phyloP scores from a whole-genome alignment of 2,329 filamentous ascomycete species.

The Nemania sp. region DNA sequence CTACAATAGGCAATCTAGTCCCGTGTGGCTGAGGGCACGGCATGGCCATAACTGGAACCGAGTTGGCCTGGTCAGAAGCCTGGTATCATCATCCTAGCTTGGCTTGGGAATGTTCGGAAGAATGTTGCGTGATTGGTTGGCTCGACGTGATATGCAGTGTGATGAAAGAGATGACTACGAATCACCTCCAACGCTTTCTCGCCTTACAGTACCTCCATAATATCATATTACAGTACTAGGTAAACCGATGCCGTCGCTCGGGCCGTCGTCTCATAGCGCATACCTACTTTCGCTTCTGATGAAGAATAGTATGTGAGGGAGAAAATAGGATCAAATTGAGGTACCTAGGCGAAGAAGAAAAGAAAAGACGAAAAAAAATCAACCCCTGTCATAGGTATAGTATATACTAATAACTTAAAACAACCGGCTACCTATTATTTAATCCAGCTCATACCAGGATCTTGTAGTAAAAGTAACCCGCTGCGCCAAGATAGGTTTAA shows the following conservation, averaged over 20 bases:
- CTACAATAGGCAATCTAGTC: not conserved
- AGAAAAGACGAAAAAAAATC: too few species aligned
- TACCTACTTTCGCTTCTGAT: too few species aligned
- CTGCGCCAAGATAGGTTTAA: conserved; percentile 27
- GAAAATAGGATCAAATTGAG: too few species aligned
- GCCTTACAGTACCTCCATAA: too few species aligned
- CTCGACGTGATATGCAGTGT: conserved; percentile 34
- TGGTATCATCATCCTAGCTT: conserved; percentile 13
- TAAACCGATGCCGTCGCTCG: not conserved
- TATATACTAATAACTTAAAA: not conserved
- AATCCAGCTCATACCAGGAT: not conserved
- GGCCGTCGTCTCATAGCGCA: too few species aligned
- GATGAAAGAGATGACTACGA: conserved; percentile 11
- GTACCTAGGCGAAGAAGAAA: too few species aligned
- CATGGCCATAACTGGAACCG: conserved; percentile 3
- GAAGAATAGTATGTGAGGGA: too few species aligned
- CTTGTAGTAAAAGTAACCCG: not conserved
- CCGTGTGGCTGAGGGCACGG: conserved; percentile 1
- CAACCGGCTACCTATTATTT: not conserved
- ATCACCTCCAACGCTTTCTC: conserved; percentile 13
- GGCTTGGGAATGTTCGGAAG: conserved; percentile 38
- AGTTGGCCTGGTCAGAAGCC: not conserved
- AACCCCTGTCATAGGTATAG: too few species aligned
- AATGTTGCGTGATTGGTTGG: conserved; percentile 42
- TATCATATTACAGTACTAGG: too few species aligned